Evolutionary conservation across 140 eudicot species (phyloP).

Genomic region (Erigeron philadelphicus): DNA sequence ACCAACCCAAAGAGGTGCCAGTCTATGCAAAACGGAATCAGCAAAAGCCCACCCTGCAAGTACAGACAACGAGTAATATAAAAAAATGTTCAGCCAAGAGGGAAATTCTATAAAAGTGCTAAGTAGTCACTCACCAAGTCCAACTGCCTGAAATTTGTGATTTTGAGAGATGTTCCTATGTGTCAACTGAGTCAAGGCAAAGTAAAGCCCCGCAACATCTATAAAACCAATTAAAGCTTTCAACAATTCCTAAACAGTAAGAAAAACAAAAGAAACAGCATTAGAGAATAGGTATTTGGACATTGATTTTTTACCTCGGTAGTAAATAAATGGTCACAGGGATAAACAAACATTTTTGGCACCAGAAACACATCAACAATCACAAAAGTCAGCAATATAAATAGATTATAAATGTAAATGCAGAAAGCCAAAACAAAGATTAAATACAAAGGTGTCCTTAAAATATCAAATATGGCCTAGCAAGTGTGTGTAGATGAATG

Average conservation of each 20-base stretch:
- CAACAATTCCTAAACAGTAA: slow-evolving; percentile 59
- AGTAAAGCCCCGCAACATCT: slow-evolving; percentile 94
- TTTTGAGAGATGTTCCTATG: slow-evolving; percentile 96
- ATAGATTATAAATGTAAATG: not conserved
- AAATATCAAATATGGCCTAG: not conserved
- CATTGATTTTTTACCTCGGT: not conserved
- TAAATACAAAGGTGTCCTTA: slow-evolving; percentile 2
- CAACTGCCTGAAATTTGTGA: slow-evolving; percentile 98
- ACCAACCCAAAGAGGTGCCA: slow-evolving; percentile 99
- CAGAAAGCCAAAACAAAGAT: not conserved
- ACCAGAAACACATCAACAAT: slow-evolving; percentile 5
- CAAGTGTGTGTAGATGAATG: not conserved
- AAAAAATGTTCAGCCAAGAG: not conserved
- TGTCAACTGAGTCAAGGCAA: slow-evolving; percentile 90
- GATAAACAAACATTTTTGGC: not conserved
- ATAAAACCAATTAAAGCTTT: slow-evolving; percentile 85
- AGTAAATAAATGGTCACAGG: not conserved
- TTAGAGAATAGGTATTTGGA: not conserved
- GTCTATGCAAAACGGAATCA: slow-evolving; percentile 86
- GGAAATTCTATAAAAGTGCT: slow-evolving; percentile 5
- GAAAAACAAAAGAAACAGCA: slow-evolving; percentile 11
- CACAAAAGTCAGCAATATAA: not conserved
- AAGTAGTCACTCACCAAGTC: slow-evolving; percentile 63
- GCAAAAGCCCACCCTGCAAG: slow-evolving; percentile 98
- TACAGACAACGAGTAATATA: not conserved